These are phyloP conservation scores for Camelina sativa DNA, from an alignment of 345 rosid species.

Conservation along the genomic window DNA sequence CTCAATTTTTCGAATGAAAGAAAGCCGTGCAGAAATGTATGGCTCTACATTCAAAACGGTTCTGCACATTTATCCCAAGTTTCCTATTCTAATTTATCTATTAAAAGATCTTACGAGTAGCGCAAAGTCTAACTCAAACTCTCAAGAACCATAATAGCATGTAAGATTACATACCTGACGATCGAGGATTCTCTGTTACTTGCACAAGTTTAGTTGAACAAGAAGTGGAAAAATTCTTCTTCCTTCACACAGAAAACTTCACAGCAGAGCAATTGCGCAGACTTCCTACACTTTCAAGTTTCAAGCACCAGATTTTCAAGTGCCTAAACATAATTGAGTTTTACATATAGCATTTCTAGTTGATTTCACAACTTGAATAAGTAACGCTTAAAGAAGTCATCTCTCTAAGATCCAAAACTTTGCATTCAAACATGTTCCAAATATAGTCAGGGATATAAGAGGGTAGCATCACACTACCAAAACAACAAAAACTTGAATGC, in stretches of 20 bases:
- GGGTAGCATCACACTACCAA: slow-evolving; percentile 11
- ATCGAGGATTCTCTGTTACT: background rate
- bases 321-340: slow-evolving; percentile 3
- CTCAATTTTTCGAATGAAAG: background rate
- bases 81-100: background rate
- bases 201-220: slow-evolving; percentile 12
- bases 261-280: background rate
- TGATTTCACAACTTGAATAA: slow-evolving; percentile 7
- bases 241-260: slow-evolving; percentile 11
- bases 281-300: slow-evolving; percentile 5
- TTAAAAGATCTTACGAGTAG: background rate
- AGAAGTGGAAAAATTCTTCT: background rate
- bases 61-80: slow-evolving; percentile 20
- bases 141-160: slow-evolving; percentile 7
- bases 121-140: background rate
- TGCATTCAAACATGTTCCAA: slow-evolving; percentile 8
- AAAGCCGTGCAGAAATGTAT: background rate
- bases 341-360: slow-evolving; percentile 9
- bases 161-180: slow-evolving; percentile 24
- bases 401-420: slow-evolving; percentile 19
- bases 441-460: background rate
- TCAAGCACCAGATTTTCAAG: slow-evolving; percentile 29
- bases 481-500: slow-evolving; percentile 30
- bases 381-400: slow-evolving; percentile 20
- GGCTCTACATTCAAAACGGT: slow-evolving; percentile 4